These are phyloP conservation scores for Diddensiella santjacobensis DNA, from an alignment of 805 yeast species.

Conservation along the genomic window DNA sequence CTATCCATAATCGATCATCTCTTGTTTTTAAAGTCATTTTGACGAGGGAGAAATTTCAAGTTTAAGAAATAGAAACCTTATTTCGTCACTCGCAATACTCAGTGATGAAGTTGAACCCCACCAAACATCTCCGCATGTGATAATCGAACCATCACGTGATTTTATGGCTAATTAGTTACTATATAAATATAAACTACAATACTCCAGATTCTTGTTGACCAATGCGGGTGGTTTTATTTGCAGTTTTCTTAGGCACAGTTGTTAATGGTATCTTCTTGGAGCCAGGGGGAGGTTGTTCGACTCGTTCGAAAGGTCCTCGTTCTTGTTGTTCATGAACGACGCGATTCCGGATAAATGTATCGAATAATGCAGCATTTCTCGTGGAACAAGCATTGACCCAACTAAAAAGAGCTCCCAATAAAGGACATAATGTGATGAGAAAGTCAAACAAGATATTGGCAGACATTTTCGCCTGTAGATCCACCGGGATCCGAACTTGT, in stretches of 20 bases:
- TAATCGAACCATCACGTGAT: too few relatives aligned
- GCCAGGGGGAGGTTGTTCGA: constrained; percentile 9
- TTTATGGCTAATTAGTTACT: too few relatives aligned
- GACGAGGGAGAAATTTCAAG: too few relatives aligned
- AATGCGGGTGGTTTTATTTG: background rate
- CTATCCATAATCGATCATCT: constrained; percentile 76
- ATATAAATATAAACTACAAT: too few relatives aligned
- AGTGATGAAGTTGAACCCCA: too few relatives aligned
- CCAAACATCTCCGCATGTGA: too few relatives aligned
- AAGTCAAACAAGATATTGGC: constrained; percentile 74
- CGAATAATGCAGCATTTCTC: constrained; percentile 79
- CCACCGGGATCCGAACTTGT: constrained; percentile 53
- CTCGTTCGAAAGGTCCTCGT: constrained; percentile 19
- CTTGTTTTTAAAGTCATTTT: background rate
- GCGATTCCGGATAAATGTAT: constrained; percentile 40
- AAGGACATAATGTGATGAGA: constrained; percentile 70
- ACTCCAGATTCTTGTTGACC: constrained; percentile 3
- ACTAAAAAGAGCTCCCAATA: constrained; percentile 69
- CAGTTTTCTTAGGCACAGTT: background rate
- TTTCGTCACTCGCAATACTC: too few relatives aligned
- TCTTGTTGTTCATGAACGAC: constrained; percentile 20
- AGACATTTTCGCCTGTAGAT: constrained; percentile 63
- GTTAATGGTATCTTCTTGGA: background rate
- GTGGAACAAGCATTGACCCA: constrained; percentile 88
- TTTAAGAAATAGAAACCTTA: too few relatives aligned